phyloP scores from a whole-genome alignment of 768 basidiomycete species.

The Leccinum ochraceum region DNA sequence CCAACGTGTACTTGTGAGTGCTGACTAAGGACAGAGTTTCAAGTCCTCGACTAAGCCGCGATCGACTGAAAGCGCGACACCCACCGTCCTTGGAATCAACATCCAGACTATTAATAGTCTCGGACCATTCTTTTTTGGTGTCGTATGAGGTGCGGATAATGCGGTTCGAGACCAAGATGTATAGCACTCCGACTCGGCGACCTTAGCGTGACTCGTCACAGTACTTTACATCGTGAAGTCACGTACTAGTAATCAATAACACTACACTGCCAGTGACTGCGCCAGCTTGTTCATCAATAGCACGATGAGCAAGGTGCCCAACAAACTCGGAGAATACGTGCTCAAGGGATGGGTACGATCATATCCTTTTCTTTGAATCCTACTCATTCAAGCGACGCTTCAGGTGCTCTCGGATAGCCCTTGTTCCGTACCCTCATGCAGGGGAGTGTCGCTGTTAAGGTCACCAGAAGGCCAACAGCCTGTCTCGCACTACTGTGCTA shows the following conservation, averaged over 20 bases:
- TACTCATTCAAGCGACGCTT: slow-evolving; percentile 11
- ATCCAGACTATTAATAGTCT: too few relatives aligned
- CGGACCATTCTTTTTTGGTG: too few relatives aligned
- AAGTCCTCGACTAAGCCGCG: neutral
- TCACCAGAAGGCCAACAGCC: slow-evolving; percentile 57
- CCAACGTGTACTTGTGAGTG: slow-evolving; percentile 24
- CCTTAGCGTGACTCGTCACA: neutral
- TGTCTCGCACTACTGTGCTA: slow-evolving; percentile 57
- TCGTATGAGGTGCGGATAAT: too few relatives aligned
- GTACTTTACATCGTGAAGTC: slow-evolving; percentile 2
- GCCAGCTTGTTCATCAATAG: slow-evolving; percentile 2
- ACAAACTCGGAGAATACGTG: slow-evolving; percentile 67
- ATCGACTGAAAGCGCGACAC: neutral
- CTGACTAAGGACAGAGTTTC: too few relatives aligned
- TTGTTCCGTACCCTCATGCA: slow-evolving; percentile 58
- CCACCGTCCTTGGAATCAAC: neutral
- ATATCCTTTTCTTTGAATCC: neutral
- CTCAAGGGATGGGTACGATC: slow-evolving; percentile 69
- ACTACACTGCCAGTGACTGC: neutral
- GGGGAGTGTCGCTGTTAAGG: slow-evolving; percentile 66
- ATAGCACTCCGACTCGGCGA: too few relatives aligned
- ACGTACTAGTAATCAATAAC: slow-evolving; percentile 19
- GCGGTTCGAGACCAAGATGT: too few relatives aligned
- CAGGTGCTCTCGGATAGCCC: slow-evolving; percentile 66
- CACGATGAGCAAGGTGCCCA: slow-evolving; percentile 56